Evolutionary conservation across 805 yeast species (phyloP).

Genomic region (Metschnikowia kunwiensis): DNA sequence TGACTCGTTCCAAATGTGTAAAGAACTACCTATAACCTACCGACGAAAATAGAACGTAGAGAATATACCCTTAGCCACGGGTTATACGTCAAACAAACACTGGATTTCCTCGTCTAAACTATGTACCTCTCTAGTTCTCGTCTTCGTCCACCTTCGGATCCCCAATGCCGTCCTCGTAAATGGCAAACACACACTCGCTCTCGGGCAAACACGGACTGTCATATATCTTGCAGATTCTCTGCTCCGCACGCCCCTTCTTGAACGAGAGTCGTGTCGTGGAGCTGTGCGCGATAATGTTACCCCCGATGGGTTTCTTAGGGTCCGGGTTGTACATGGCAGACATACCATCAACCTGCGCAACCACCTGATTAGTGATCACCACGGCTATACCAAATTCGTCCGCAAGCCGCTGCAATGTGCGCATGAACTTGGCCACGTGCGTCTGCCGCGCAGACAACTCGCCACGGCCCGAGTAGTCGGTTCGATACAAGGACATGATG

Average conservation of each 20-base stretch:
- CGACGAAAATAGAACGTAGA: no score
- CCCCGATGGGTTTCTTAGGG: slow-evolving; percentile 98
- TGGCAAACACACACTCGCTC: slow-evolving; percentile 90
- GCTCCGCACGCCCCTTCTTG: slow-evolving; percentile 88
- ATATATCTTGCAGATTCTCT: slow-evolving; percentile 88
- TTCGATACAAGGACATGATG: slow-evolving; percentile 92
- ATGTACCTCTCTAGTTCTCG: slow-evolving; percentile 1
- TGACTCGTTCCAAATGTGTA: no score
- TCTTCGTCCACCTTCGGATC: slow-evolving; percentile 86
- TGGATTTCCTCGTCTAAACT: neutral
- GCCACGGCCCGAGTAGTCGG: slow-evolving; percentile 94
- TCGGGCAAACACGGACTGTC: slow-evolving; percentile 98
- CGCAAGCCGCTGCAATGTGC: slow-evolving; percentile 87
- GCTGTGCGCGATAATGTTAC: slow-evolving; percentile 94
- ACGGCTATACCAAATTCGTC: slow-evolving; percentile 98
- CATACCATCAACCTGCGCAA: slow-evolving; percentile 96
- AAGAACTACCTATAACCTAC: no score
- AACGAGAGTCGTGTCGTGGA: slow-evolving; percentile 90
- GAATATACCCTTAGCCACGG: no score
- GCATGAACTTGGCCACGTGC: slow-evolving; percentile 90
- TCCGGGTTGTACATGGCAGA: slow-evolving; percentile 82
- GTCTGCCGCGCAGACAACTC: slow-evolving; percentile 92
- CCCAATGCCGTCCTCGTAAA: slow-evolving; percentile 94
- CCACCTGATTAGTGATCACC: slow-evolving; percentile 89
- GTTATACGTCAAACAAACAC: neutral